Evolutionary conservation across 2,329 filamentous ascomycete genomes (phyloP), one percentile per base, ranked within the genome.

Genomic region (Cladosporium sp.): DNA sequence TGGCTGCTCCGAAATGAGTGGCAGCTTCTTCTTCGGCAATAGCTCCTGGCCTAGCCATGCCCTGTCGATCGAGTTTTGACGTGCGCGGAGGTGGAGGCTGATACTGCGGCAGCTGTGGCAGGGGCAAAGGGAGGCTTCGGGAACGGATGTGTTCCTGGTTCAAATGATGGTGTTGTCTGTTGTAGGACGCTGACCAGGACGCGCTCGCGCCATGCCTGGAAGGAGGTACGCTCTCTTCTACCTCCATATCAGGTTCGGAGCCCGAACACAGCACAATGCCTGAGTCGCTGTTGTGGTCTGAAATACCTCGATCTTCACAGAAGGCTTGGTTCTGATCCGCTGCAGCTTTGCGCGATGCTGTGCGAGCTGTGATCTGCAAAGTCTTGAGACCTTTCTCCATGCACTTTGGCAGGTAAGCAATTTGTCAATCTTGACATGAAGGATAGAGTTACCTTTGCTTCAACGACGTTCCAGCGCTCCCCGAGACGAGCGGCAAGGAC

Each of bases 331-430:
- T 60, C 38, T 63, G 52, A 43, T 57, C 54, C 80, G 81, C 72
- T 83, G 60, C 56, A 16, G 59, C 84, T 63, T 84, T 84, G 59
- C 84, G 81, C 54, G 80, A 77, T 54, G 80, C 82, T 52, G 84
- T 79, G 56, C 86, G 81, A 58, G 83, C 78, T 49, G 83, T 81
- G 61, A 83, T 82, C 66, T 86, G 84, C 54, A 93, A 78, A 69
- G 88, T 90, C 73, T 90, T 92, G 62, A 92, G 75, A 34, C 89
- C 88, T 65, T 86, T 87, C 67, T 86, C 84, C 83, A 93, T 88
- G 72, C 86, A 89, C 87, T 92, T 59, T 7, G 7, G 7, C 22
- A 28, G 22, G 22, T 28, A 28, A 43, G 14, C 41, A 43, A 9
- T 16, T 16, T 37, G 49, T 60, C 33, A 60, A 56, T 32, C 44